These are phyloP conservation scores for Tritrichomonas musculus DNA, from an alignment of 208 protist genomes.

Conservation along the genomic window DNA sequence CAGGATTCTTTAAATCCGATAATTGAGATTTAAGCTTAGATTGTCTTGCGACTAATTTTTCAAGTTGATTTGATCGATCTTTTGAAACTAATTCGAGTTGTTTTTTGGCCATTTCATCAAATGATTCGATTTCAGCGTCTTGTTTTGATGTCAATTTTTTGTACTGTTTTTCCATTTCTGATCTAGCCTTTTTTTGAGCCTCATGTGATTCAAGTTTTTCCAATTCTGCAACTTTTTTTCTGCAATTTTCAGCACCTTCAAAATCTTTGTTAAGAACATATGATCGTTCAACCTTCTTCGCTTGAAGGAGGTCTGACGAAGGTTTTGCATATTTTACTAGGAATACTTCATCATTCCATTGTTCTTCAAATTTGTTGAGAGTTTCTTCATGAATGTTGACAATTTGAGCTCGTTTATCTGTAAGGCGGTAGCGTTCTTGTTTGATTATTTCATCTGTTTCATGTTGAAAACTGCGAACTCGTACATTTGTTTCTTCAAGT, in stretches of 20 bases:
- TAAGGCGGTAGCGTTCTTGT: not conserved
- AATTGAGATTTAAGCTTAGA: not conserved
- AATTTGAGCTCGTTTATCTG: not conserved
- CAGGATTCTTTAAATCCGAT: not conserved
- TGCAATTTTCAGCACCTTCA: not conserved
- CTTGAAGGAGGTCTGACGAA: not conserved
- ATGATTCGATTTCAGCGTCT: not conserved
- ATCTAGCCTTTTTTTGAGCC: not conserved
- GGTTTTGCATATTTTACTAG: not conserved
- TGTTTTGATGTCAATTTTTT: not conserved
- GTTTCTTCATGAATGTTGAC: not conserved
- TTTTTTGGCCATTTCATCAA: not conserved
- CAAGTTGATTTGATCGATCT: not conserved
- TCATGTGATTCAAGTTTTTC: not conserved
- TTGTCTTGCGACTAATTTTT: not conserved
- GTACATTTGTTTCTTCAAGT: not conserved
- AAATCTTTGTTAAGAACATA: not conserved
- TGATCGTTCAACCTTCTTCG: not conserved
- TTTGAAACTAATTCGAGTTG: not conserved
- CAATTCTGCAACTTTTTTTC: not conserved
- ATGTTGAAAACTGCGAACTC: not conserved
- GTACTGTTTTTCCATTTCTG: not conserved
- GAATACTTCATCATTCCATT: constrained; percentile 16
- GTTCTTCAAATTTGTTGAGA: not conserved
- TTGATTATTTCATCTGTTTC: not conserved